Evolutionary conservation across 2,329 filamentous ascomycete genomes (phyloP).

Genomic region (Westerdykella aurantiaca): DNA sequence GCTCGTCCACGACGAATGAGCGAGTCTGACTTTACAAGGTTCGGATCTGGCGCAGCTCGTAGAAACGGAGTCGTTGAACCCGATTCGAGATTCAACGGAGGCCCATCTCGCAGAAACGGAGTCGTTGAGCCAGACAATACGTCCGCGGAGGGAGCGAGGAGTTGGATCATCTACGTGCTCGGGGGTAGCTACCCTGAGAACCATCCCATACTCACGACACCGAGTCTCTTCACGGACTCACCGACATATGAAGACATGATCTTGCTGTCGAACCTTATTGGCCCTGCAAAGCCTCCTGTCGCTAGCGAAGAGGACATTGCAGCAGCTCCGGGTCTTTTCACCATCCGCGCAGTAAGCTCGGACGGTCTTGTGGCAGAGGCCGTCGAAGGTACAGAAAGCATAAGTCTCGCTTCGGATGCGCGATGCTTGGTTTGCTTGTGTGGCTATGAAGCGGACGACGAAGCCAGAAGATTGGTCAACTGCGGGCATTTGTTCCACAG

Average conservation of each 20-base stretch:
- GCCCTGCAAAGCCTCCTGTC: constrained; percentile 63
- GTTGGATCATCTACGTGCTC: constrained; percentile 68
- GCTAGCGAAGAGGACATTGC: constrained; percentile 60
- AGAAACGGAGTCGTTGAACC: constrained; percentile 59
- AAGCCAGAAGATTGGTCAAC: constrained; percentile 55
- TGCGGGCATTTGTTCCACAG: constrained; percentile 63
- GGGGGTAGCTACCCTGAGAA: constrained; percentile 65
- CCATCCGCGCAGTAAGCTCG: constrained; percentile 40
- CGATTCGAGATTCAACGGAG: constrained; percentile 54
- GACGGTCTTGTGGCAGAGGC: constrained; percentile 44
- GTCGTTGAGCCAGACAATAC: constrained; percentile 54
- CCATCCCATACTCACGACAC: constrained; percentile 63
- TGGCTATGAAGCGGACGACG: constrained; percentile 58
- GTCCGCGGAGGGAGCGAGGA: constrained; percentile 54
- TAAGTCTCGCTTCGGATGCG: constrained; percentile 37
- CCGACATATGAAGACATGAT: constrained; percentile 70
- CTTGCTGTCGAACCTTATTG: constrained; percentile 59
- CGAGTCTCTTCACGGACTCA: constrained; percentile 64
- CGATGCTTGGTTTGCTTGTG: constrained; percentile 62
- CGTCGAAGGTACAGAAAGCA: constrained; percentile 33
- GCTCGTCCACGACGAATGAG: constrained; percentile 52
- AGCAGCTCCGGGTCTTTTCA: constrained; percentile 56
- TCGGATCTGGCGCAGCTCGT: constrained; percentile 57
- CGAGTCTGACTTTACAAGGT: constrained; percentile 56
- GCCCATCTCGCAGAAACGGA: constrained; percentile 57